Evolutionary conservation across 1,139 yeast species (phyloP), one percentile per base, ranked within the genome.

Genomic region (Taphrina sp.): DNA sequence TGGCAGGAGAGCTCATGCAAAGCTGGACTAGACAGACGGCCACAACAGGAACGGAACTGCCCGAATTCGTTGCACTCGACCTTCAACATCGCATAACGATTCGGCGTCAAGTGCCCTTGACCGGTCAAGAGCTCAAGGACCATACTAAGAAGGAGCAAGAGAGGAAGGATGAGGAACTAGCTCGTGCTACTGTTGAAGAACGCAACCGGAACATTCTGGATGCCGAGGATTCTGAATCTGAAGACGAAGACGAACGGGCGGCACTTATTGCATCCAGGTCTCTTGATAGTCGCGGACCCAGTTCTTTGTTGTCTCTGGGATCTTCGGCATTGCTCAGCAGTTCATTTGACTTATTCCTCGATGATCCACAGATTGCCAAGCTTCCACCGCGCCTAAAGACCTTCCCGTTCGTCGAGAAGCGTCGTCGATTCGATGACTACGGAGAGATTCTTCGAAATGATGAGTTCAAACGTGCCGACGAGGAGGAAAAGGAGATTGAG

Each of bases 381-480:
- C 36, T 58, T 10, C 58, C 51, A 14, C 43, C 56, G 4, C 54
- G 60, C 17, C 49, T 38, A 56, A 81, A 83, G 45, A 84, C 85
- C 85, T 89, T 89, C 64, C 96, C 95, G 10, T 81, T 75, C 63
- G 72, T 77, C 7, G 77, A 78, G 1, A 43, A 42, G 34, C 79
- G 81, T 61, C 74, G 76, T 22, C 79, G 82, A 61, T 74, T 76
- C 49, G 96, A 90, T 66, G 98, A 90, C 65, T 90, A 89, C 66
- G 97, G 97, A 22, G 83, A 81, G 59, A 71, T 82, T 1, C 78
- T 86, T 28, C 79, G 81, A 56, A 73, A 74, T 35, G 79, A 81
- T 36, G 85, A 84, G 63, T 87, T 83, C 65, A 77, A 78, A 57
- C 76, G 76, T 61, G 54, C 51, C 10, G 47, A 45, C 22, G 46